Base-by-base conservation (phyloP, 306 rosid species). In the Cucurbita maxima region DNA sequence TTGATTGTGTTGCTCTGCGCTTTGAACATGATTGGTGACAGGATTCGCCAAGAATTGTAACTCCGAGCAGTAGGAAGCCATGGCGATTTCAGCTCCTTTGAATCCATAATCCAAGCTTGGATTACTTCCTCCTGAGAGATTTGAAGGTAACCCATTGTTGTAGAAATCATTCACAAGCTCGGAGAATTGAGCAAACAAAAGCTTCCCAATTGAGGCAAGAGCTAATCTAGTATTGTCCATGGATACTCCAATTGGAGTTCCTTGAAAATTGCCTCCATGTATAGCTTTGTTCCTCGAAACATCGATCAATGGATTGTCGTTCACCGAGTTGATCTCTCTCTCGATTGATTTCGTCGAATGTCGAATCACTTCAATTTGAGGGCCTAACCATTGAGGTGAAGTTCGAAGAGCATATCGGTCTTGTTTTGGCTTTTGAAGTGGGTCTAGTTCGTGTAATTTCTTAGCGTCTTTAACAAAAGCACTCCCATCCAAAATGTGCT, bases 351-450 rank as follows among this genome's bases (percentile, higher is more conserved):
- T 85, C 3, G 84, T 85, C 4, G 88, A 74, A 5, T 34, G 54
- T 25, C 82, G 59, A 37, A 85, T 76, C 5, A 78, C 82, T 66
- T 85, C 85, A 47, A 85, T 76, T 70, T 85, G 87, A 12, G 88
- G 88, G 70, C 86, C 85, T 50, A 85, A 25, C 88, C 86, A 82
- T 80, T 82, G 82, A 7, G 86, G 85, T 0, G 84, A 85, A 50
- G 88, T 85, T 9, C 86, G 62, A 78, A 85, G 80, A 61, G 88
- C 88, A 66, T 85, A 81, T 10, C 82, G 81, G 61, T 85, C 89
- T 71, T 85, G 86, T 59, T 66, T 66, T 0, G 72, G 72, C 38
- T 66, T 66, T 44, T 66, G 72, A 3, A 66, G 54, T 18, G 72
- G 72, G 6, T 66, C 72, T 38, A 66, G 6, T 0, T 66, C 72